Conservation (phyloP, 1,284 basidiomycete genomes). For the Pseudomicrostroma phylloplanum region DNA sequence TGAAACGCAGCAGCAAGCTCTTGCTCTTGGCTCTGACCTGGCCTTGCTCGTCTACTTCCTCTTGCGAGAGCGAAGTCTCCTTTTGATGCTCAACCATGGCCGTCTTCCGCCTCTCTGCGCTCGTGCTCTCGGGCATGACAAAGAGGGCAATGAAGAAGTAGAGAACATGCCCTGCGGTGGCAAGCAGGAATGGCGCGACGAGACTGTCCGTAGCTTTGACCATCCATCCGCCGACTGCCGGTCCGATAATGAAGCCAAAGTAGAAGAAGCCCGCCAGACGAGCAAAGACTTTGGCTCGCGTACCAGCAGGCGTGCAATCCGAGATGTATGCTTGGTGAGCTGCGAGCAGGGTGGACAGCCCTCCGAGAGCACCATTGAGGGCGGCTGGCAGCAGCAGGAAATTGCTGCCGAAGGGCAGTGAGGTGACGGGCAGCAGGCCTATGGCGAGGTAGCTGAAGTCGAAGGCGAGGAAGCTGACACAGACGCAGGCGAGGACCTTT, state of each 20-base stretch:
- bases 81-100: constrained; percentile 13
- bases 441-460: constrained; percentile 53
- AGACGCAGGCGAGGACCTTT: constrained; percentile 65
- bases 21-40: neutral
- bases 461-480: constrained; percentile 69
- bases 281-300: constrained; percentile 39
- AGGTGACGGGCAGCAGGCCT: constrained; percentile 23
- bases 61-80: neutral
- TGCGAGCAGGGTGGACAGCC: constrained; percentile 73
- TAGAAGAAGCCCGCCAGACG: constrained; percentile 39
- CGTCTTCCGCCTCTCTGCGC: constrained; percentile 20
- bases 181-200: constrained; percentile 32
- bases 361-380: constrained; percentile 76
- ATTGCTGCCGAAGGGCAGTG: constrained; percentile 58
- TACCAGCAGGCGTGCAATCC: constrained; percentile 40
- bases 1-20: neutral
- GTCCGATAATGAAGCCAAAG: constrained; percentile 41
- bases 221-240: constrained; percentile 39
- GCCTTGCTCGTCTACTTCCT: neutral
- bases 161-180: constrained; percentile 27
- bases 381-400: constrained; percentile 73
- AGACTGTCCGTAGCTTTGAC: constrained; percentile 35
- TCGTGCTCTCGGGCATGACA: constrained; percentile 44
- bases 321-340: constrained; percentile 71
- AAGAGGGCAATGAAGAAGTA: constrained; percentile 28